These are phyloP conservation scores for Phlebiopsis gigantea DNA, from an alignment of 768 basidiomycete genomes.

Conservation along the genomic window DNA sequence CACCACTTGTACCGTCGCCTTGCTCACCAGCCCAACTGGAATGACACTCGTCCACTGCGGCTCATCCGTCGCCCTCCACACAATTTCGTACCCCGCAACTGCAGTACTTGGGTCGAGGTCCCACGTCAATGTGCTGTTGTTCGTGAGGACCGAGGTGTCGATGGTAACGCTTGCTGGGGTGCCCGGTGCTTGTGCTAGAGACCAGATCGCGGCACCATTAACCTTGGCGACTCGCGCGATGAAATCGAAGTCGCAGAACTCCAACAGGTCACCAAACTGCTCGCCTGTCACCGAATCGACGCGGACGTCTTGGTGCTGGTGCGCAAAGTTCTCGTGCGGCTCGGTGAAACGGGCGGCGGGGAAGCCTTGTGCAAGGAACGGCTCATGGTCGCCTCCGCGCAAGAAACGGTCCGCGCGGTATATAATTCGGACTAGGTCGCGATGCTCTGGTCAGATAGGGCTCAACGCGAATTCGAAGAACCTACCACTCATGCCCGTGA, in stretches of 20 bases:
- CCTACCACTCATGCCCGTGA: conserved; percentile 46
- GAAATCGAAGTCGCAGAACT: conserved; percentile 53
- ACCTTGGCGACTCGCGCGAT: conserved; percentile 44
- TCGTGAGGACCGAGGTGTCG: conserved; percentile 43
- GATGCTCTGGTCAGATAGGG: neutral
- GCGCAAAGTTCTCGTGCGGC: conserved; percentile 51
- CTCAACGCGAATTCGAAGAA: neutral
- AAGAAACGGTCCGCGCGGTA: conserved; percentile 50
- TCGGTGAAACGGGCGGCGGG: conserved; percentile 54
- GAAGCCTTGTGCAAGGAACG: conserved; percentile 45
- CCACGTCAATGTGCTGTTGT: conserved; percentile 51
- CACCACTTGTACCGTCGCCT: conserved; percentile 36
- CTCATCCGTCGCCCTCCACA: conserved; percentile 45
- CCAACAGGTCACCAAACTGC: conserved; percentile 51
- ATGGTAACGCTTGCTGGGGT: conserved; percentile 44
- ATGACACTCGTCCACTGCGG: conserved; percentile 46
- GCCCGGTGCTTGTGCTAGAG: conserved; percentile 49
- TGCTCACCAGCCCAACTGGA: conserved; percentile 39
- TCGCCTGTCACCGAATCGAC: conserved; percentile 35
- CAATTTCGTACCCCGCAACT: conserved; percentile 42
- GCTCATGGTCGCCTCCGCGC: conserved; percentile 50
- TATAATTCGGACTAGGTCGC: conserved; percentile 38
- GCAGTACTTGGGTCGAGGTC: conserved; percentile 33
- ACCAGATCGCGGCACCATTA: conserved; percentile 49
- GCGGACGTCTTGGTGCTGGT: conserved; percentile 53